A percentile compares a stretch with the other conserved stretches of the same genome.
Conservation (phyloP, 257 asterid genomes). For the Phtheirospermum japonicum region DNA sequence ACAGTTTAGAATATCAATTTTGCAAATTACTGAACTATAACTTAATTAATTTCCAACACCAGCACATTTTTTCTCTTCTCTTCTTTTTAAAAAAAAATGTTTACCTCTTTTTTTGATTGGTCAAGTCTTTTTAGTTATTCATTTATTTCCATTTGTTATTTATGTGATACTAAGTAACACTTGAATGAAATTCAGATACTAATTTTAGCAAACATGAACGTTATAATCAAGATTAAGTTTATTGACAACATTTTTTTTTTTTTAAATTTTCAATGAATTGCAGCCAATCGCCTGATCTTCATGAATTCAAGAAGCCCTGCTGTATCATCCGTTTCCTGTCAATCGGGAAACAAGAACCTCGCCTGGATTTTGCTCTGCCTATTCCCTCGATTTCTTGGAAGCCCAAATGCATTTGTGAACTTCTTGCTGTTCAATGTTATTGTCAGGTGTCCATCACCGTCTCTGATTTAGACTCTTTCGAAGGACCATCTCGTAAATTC, state of each 20-base stretch:
- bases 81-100: too few species aligned
- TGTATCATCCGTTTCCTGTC: slow-evolving; percentile 64
- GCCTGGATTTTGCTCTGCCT: slow-evolving; percentile 46
- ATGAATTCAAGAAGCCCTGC: slow-evolving; percentile 62
- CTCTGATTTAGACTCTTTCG: slow-evolving; percentile 28
- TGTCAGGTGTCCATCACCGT: slow-evolving; percentile 42
- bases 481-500: slow-evolving; percentile 21
- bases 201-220: too few species aligned
- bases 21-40: background rate
- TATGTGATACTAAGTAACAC: background rate
- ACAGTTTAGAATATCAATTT: background rate
- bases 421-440: slow-evolving; percentile 53
- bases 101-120: background rate
- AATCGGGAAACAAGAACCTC: slow-evolving; percentile 54
- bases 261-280: slow-evolving; percentile 20
- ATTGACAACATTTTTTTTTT: slow-evolving; percentile 5
- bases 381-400: slow-evolving; percentile 51
- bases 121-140: background rate
- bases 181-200: background rate
- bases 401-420: slow-evolving; percentile 36
- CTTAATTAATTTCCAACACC: background rate
- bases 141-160: too few species aligned
- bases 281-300: slow-evolving; percentile 50
- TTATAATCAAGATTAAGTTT: background rate
- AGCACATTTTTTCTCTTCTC: background rate